Percentiles rank a stretch among this genome's conserved stretches.
These are phyloP conservation scores for Alnus rubra DNA, from an alignment of 306 rosid species.

Conservation along the genomic window DNA sequence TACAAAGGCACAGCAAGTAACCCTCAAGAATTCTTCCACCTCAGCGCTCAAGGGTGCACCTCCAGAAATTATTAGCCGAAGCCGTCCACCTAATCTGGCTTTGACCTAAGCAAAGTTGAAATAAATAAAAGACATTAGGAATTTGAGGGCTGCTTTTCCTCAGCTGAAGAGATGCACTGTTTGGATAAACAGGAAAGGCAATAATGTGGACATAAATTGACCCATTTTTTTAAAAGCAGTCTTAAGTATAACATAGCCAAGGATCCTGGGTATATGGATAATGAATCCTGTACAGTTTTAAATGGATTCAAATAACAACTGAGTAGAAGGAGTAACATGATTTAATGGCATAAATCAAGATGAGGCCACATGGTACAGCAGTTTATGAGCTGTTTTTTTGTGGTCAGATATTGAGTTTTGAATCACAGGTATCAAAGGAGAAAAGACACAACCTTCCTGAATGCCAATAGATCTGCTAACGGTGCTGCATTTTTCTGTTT, in stretches of 20 bases:
- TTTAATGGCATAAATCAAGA: not conserved
- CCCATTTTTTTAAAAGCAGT: not conserved
- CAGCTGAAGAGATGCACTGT: not conserved
- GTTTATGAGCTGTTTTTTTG: not conserved
- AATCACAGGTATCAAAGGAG: not conserved
- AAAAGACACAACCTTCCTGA: slow-evolving; percentile 63
- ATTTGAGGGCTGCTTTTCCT: slow-evolving; percentile 15
- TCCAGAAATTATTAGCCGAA: slow-evolving; percentile 75
- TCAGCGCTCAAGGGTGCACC: slow-evolving; percentile 88
- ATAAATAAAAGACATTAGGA: not conserved
- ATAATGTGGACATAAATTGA: not conserved
- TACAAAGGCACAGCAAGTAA: slow-evolving; percentile 69
- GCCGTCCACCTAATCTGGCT: slow-evolving; percentile 71
- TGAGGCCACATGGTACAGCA: not conserved
- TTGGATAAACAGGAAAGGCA: slow-evolving; percentile 9
- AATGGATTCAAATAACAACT: not conserved
- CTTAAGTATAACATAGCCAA: not conserved
- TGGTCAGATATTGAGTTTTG: not conserved
- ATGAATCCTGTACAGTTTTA: not conserved
- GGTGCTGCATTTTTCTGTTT: slow-evolving; percentile 72
- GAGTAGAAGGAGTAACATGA: not conserved
- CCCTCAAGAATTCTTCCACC: slow-evolving; percentile 89
- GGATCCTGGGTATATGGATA: not conserved
- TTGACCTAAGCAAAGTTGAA: slow-evolving; percentile 44
- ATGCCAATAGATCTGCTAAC: slow-evolving; percentile 78